Base-by-base conservation (phyloP, 2,329 filamentous ascomycete genomes). In the Fusarium napiforme region DNA sequence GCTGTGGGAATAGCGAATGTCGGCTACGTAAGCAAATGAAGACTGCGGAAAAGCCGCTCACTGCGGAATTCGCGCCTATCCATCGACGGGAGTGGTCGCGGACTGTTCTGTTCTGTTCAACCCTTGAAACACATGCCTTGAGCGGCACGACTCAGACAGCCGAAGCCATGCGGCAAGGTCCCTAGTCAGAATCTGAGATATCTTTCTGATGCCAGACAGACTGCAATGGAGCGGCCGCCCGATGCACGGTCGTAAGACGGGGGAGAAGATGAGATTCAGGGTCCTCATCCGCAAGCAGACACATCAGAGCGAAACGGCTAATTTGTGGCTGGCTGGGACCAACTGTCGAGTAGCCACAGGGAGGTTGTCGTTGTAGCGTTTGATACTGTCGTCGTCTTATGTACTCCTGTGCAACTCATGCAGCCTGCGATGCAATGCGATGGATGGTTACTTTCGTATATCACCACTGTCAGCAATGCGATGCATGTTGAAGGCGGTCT, bases 11-110 rank as follows among this genome's bases (percentile, higher is more conserved):
- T 26, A 67, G 46, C 28, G 53, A 47, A 23, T 16, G 37, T 68
- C 65, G 47, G 23, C 26, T 60, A 53, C 40, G 57, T 67, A 64
- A 58, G 64, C 64, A 71, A 74, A 76, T 73, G 53, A 67, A 60
- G 40, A 62, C 50, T 47, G 71, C 65, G 67, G 71, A 69, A 53
- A 67, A 67, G 60, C 53, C 60, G 47, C 50, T 50, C 56, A 59
- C 39, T 65, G 71, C 71, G 71, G 71, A 73, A 73, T 72, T 74
- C 63, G 71, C 71, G 71, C 71, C 71, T 73, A 74, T 61, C 39
- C 47, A 32, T 28, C 21, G 40, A 68, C 28, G 21, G 21, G 67
- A 74, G 71, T 73, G 71, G 67, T 55, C 26, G 21, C 18, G 21
- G 49, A 30, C 37, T 67, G 42, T 47, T 50, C 28, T 28, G 28